phyloP scores from a whole-genome alignment of 164 flowering plant genomes.

The Liriodendron chinense region DNA sequence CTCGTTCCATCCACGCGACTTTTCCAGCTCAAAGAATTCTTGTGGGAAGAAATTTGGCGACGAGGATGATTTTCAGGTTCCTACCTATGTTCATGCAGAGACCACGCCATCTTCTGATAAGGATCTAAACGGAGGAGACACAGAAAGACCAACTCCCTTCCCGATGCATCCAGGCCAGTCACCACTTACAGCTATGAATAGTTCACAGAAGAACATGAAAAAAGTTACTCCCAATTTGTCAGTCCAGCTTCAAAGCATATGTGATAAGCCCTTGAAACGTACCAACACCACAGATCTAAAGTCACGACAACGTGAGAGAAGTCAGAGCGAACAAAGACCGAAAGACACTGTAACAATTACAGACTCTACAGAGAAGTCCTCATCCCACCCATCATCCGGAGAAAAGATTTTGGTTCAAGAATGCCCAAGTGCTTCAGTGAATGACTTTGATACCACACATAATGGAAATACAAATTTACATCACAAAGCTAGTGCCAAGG shows the following conservation, averaged over 20 bases:
- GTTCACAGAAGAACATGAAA: slow-evolving; percentile 7
- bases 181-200: slow-evolving; percentile 6
- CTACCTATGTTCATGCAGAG: slow-evolving; percentile 41
- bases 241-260: slow-evolving; percentile 16
- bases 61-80: slow-evolving; percentile 74
- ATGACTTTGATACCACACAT: slow-evolving; percentile 17
- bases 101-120: slow-evolving; percentile 8
- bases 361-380: slow-evolving; percentile 17
- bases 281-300: slow-evolving; percentile 15
- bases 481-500: slow-evolving; percentile 21
- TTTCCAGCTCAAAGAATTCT: slow-evolving; percentile 19
- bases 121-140: slow-evolving; percentile 12
- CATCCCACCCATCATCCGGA: slow-evolving; percentile 19
- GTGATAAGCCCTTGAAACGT: slow-evolving; percentile 26
- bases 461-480: slow-evolving; percentile 16
- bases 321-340: slow-evolving; percentile 20
- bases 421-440: slow-evolving; percentile 6
- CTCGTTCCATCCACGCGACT: slow-evolving; percentile 5
- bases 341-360: slow-evolving; percentile 17
- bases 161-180: slow-evolving; percentile 18
- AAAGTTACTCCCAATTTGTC: slow-evolving; percentile 9
- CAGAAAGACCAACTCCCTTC: slow-evolving; percentile 25
- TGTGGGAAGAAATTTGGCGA: slow-evolving; percentile 32
- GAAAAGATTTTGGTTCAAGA: slow-evolving; percentile 24
- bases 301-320: slow-evolving; percentile 23